phyloP scores from a whole-genome alignment of 495 filamentous ascomycete species.

The Penicillium dipodomyicola region DNA sequence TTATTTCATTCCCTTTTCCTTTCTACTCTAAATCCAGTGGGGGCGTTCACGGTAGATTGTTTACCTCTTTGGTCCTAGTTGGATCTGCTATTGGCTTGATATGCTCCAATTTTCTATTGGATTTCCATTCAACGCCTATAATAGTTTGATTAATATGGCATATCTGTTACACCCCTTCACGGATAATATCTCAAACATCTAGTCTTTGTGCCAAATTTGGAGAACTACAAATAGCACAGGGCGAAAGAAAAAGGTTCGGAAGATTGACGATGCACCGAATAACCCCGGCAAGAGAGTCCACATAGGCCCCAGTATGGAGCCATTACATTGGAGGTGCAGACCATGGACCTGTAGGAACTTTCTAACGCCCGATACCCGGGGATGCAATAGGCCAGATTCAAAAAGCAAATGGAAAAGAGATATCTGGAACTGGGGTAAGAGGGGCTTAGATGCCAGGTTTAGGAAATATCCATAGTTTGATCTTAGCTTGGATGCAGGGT shows the following conservation, averaged over 20 bases:
- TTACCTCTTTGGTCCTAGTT: constrained; percentile 6
- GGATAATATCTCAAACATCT: background rate
- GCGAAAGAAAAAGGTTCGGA: constrained; percentile 6
- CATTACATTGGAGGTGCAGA: background rate
- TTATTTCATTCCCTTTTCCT: constrained; percentile 17
- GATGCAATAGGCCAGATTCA: constrained; percentile 18
- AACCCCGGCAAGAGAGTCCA: background rate
- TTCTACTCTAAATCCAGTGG: constrained; percentile 14
- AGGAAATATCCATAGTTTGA: background rate
- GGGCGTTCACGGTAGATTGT: constrained; percentile 3
- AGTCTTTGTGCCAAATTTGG: constrained; percentile 25
- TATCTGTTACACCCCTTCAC: background rate
- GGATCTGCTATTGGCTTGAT: constrained; percentile 7
- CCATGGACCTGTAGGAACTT: constrained; percentile 11
- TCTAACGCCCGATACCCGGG: constrained; percentile 14
- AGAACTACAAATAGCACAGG: background rate
- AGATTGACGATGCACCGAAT: background rate
- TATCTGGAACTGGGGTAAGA: background rate
- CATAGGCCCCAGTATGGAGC: background rate
- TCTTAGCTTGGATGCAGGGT: background rate
- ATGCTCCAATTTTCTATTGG: background rate
- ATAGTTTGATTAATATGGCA: background rate
- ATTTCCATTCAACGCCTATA: background rate
- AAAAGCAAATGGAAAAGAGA: constrained; percentile 14
- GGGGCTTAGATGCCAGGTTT: background rate